Evolutionary conservation across 768 basidiomycete genomes (phyloP), one percentile per base, ranked within the genome.

Genomic region (Suillus bovinus): DNA sequence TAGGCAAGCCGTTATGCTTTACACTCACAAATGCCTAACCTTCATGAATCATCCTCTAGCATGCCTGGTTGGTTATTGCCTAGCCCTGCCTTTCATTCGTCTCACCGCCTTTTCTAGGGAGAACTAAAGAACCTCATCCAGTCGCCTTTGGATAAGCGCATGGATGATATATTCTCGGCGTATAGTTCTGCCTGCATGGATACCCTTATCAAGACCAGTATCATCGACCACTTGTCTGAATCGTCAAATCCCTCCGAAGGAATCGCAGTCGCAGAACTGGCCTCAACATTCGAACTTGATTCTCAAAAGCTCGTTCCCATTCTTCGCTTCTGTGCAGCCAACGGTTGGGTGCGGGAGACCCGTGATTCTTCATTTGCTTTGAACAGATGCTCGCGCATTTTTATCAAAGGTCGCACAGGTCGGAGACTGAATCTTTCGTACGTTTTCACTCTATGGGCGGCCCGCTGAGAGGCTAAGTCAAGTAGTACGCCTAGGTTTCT

Each of bases 311-410:
- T 70, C 20, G 56, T 61, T 10, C 53, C 61, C 10, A 56, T 70
- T 24, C 60, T 70, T 8, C 66, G 68, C 20, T 67, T 63, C 55
- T 55, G 67, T 16, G 41, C 69, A 13, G 33, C 63, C 5, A 53
- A 59, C 14, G 68, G 69, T 24, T 70, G 69, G 69, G 39, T 70
- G 2, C 60, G 59, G n/a, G 68, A 70, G 56, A 67, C 66, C 2
- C 42, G 38, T 7, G 68, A 69, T 38, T 59, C 60, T 4, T 58
- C 61, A 9, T 70, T 70, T 44, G 59, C 68, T 10, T 61, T 70
- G 34, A 67, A 64, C 22, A 67, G 69, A 22, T 59, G 65, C 22
- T 57, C 68, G 20, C 59, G 66, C 20, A 61, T 62, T 59, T 60
- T 69, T 16, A 34, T 52, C 5, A 17, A 41, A 20, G 68, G 68